phyloP scores from a whole-genome alignment of 1,284 basidiomycete species.

The Boletus sp. region DNA sequence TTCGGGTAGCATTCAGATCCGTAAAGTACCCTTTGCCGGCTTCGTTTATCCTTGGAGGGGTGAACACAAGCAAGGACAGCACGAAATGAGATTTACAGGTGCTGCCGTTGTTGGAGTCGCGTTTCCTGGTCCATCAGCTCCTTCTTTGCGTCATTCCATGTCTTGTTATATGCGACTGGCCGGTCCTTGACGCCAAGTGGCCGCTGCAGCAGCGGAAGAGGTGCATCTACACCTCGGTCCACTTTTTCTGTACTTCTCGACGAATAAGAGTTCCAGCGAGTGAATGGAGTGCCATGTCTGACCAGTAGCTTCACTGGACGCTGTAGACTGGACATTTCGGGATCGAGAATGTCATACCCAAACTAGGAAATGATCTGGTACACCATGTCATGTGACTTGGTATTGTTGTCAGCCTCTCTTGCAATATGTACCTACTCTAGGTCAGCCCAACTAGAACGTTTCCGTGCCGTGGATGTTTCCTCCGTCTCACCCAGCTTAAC shows the following conservation, averaged over 20 bases:
- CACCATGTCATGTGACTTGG: not conserved
- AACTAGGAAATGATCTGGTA: too few species aligned
- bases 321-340: conserved; percentile 25
- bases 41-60: conserved; percentile 67
- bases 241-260: conserved; percentile 12
- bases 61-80: conserved; percentile 3
- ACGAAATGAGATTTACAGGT: conserved; percentile 55
- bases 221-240: conserved; percentile 13
- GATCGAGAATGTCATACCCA: conserved; percentile 4
- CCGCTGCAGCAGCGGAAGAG: conserved; percentile 56
- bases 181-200: conserved; percentile 65
- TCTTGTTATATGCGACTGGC: conserved; percentile 63
- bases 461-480: too few species aligned
- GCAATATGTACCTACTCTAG: too few species aligned
- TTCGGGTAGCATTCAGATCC: conserved; percentile 79
- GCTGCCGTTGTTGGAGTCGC: conserved; percentile 67
- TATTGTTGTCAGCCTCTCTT: too few species aligned
- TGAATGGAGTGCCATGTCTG: conserved; percentile 2
- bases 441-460: too few species aligned
- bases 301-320: conserved; percentile 11
- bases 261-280: conserved; percentile 27
- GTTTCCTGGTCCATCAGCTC: conserved; percentile 73
- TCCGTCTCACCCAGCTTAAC: too few species aligned
- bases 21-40: conserved; percentile 88
- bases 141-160: conserved; percentile 64